Base-by-base conservation (phyloP, 139 green algal species). In the Pedinophyceae sp. region DNA sequence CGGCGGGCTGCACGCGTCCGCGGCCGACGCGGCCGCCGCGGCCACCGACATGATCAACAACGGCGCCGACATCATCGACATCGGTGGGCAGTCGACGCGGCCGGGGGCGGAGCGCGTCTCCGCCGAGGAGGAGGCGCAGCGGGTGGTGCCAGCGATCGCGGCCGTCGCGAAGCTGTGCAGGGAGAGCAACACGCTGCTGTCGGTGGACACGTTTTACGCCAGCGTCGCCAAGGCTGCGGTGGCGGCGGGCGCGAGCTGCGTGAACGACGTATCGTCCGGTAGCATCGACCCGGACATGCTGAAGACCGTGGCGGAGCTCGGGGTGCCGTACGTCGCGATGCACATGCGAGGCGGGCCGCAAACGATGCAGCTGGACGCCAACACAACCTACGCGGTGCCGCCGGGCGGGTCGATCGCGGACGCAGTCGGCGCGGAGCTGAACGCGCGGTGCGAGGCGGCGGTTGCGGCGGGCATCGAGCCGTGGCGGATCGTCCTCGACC, bases 181-280 rank as follows among this genome's bases (percentile, higher is more conserved):
- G 7, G 19, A 7, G 2, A 49, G 53, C 60, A 6, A 57, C 7
- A 54, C 76, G 19, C 68, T 73, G 17, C 52, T 95, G 1, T 94
- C 82, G 0, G 61, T 97, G 1, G 90, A 98, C 72, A 98, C 90
- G 2, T 98, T 93, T 60, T 73, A 93, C 48, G 63, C 74, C 0
- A 52, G 67, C 5, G 88, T 97, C 46, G 85, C 84, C 0, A 19
- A 34, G 3, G 62, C 68, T 10, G 80, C 82, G 1, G 75, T 94
- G 27, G 54, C 38, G 2, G 84, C 71, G 26, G 89, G 89, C 2
- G 88, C 87, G 5, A 62, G 88, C 68, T 78, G 97, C 1, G 74
- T 98, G 27, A 98, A 98, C 61, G 91, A 98, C 61, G 85, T 98
- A 28, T 88, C 79, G 1, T 87, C 74, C 2, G 91, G 91, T 1